These are phyloP conservation scores for Haplosporangium sp. DNA, from an alignment of 371 early-diverging fungal species.

Conservation along the genomic window DNA sequence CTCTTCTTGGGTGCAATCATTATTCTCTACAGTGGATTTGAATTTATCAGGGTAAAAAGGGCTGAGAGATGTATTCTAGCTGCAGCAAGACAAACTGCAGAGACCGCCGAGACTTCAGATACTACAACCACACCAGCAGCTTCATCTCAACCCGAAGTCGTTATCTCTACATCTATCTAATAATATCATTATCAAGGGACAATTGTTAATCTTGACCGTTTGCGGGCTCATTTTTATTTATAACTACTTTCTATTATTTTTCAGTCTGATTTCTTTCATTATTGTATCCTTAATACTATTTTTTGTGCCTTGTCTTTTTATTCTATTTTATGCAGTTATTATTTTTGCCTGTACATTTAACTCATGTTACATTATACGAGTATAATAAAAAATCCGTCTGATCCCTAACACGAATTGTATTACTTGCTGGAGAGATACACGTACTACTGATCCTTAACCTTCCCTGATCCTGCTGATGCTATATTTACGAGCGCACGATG, in stretches of 20 bases:
- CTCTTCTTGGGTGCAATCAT: conserved; percentile 71
- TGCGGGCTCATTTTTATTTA: too few relatives aligned
- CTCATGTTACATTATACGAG: too few relatives aligned
- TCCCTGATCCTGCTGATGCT: conserved; percentile 1
- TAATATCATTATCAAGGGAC: not conserved
- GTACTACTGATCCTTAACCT: not conserved
- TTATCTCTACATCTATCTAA: not conserved
- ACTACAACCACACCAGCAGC: not conserved
- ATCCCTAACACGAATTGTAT: too few relatives aligned
- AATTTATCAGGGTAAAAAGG: conserved; percentile 63
- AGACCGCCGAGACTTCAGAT: not conserved
- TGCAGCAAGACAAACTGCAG: conserved; percentile 1
- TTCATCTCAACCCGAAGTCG: not conserved
- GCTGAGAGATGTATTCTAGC: conserved; percentile 62
- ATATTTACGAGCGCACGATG: conserved; percentile 11
- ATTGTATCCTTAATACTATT: too few relatives aligned
- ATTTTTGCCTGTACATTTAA: too few relatives aligned
- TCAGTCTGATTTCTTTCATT: too few relatives aligned
- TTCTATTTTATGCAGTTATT: too few relatives aligned
- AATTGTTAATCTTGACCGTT: too few relatives aligned
- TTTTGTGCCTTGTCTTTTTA: too few relatives aligned
- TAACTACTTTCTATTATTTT: too few relatives aligned
- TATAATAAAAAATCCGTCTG: too few relatives aligned
- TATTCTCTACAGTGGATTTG: conserved; percentile 63
- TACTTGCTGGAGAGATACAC: too few relatives aligned